Evolutionary conservation across 2,329 filamentous ascomycete species (phyloP).

Genomic region (Neobulgaria alba): DNA sequence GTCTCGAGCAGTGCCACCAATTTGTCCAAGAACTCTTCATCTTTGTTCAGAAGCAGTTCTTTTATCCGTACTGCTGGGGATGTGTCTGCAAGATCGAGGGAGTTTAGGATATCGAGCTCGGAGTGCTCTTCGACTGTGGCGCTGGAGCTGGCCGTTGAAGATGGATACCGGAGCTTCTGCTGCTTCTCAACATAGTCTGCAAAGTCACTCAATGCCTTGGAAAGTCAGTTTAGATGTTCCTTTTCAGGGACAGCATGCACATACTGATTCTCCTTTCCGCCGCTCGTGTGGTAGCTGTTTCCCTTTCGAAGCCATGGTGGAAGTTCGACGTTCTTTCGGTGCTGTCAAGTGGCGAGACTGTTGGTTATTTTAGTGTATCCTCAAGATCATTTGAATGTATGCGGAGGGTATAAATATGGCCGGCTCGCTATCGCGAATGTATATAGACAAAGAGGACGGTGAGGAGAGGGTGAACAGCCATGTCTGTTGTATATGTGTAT

Average conservation of each 20-base stretch:
- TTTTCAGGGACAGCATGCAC: constrained; percentile 17
- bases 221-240: constrained; percentile 1
- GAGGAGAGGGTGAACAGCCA: too few relatives aligned
- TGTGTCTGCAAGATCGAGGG: constrained; percentile 62
- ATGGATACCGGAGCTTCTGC: constrained; percentile 62
- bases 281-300: constrained; percentile 65
- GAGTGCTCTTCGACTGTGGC: constrained; percentile 58
- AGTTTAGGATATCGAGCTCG: constrained; percentile 81
- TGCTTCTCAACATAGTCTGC: constrained; percentile 96
- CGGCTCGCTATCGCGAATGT: too few relatives aligned
- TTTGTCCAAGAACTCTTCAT: constrained; percentile 52
- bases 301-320: constrained; percentile 43
- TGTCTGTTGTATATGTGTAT: not conserved
- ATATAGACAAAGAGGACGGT: too few relatives aligned
- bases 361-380: constrained; percentile 10
- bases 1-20: constrained; percentile 58
- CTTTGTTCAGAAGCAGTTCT: constrained; percentile 60
- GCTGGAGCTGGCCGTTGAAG: constrained; percentile 17
- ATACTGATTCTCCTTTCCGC: constrained; percentile 78
- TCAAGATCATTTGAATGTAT: constrained; percentile 16
- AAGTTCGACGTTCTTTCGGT: not conserved
- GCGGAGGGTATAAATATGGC: too few relatives aligned
- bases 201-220: constrained; percentile 79
- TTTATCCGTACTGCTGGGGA: constrained; percentile 61
- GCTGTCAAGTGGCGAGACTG: constrained; percentile 3